Conservation (phyloP, 75 land plant genomes). For the Sequoiadendron giganteum region DNA sequence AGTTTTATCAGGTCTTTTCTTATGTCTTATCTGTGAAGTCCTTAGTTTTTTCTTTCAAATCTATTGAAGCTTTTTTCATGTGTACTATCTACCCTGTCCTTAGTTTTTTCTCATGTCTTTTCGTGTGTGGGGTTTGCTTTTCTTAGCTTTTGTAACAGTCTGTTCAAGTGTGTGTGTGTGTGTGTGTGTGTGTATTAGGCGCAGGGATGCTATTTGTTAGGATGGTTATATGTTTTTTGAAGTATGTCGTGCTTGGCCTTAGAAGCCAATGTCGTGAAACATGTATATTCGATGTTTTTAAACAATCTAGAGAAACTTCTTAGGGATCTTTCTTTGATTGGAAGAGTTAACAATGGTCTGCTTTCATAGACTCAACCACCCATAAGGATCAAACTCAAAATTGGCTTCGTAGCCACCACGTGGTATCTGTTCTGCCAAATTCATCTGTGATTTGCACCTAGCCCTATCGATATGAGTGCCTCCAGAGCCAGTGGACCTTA, state of each 20-base stretch:
- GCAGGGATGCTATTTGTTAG: background rate
- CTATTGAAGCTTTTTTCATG: background rate
- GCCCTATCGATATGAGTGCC: background rate
- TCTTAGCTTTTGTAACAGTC: background rate
- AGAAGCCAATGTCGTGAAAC: background rate
- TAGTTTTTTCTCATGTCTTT: constrained; percentile 1
- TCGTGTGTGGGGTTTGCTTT: background rate
- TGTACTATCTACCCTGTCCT: background rate
- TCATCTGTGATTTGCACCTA: background rate
- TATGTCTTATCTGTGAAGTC: background rate
- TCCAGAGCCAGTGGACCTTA: background rate
- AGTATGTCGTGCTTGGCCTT: background rate
- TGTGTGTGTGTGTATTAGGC: background rate
- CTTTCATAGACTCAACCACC: background rate
- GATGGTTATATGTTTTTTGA: background rate
- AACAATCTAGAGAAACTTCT: background rate
- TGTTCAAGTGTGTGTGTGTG: background rate
- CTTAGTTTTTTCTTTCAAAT: background rate
- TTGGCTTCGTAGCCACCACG: background rate
- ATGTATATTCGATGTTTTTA: background rate
- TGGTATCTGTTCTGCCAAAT: background rate
- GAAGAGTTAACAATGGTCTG: background rate
- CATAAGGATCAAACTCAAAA: background rate
- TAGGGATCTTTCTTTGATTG: background rate
- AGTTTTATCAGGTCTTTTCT: background rate